Conservation (phyloP, 805 yeast species). For the Wickerhamiella brachini region DNA sequence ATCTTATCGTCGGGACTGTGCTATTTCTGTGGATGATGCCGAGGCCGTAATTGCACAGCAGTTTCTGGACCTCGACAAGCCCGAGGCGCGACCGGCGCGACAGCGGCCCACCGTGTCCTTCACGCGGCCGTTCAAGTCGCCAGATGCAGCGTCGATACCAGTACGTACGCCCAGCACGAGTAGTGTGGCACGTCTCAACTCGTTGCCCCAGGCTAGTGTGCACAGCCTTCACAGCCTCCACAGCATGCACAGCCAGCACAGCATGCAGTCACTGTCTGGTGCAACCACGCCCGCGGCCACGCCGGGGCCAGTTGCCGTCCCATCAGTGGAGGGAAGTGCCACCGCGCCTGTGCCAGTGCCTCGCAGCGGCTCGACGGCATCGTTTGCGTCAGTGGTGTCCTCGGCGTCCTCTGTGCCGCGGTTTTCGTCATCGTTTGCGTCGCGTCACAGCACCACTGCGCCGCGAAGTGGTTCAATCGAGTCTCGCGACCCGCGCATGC, state of each 20-base stretch:
- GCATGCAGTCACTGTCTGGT: neutral
- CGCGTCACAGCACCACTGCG: slow-evolving; percentile 14
- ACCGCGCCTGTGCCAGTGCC: slow-evolving; percentile 4
- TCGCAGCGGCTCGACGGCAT: neutral
- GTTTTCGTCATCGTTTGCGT: slow-evolving; percentile 27
- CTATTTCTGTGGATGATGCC: slow-evolving; percentile 52
- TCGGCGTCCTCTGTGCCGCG: slow-evolving; percentile 10
- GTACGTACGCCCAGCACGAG: slow-evolving; percentile 1
- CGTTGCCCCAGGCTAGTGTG: neutral
- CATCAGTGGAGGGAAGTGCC: neutral
- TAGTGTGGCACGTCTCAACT: neutral
- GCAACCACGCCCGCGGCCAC: neutral
- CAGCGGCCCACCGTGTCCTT: slow-evolving; percentile 5
- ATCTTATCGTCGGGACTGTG: slow-evolving; percentile 59
- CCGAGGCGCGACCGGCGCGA: slow-evolving; percentile 9
- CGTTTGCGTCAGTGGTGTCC: neutral
- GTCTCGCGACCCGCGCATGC: slow-evolving; percentile 3
- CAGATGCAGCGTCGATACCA: slow-evolving; percentile 2
- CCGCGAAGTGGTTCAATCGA: slow-evolving; percentile 16
- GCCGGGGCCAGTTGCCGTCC: neutral
- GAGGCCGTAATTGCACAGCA: slow-evolving; percentile 51
- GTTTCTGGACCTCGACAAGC: slow-evolving; percentile 35
- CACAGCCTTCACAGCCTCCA: neutral
- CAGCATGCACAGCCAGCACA: neutral
- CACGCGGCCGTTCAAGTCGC: slow-evolving; percentile 15